Conservation (phyloP, 805 yeast species). For the Hanseniaspora occidentalis region DNA sequence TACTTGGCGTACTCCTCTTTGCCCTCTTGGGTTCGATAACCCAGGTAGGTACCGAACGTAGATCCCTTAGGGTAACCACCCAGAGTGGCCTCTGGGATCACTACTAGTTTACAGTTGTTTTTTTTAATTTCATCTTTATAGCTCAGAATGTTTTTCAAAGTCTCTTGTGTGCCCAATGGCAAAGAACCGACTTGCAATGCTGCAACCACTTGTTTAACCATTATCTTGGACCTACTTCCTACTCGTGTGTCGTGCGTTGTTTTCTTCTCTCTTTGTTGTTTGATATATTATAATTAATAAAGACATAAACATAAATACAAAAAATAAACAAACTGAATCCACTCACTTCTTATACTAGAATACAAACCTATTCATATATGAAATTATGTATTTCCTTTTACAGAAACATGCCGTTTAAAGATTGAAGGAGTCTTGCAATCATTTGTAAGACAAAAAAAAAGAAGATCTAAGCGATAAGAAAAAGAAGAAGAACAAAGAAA, state of each 20-base stretch:
- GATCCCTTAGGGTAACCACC: conserved; percentile 37
- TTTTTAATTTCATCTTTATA: conserved; percentile 26
- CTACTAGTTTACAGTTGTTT: conserved; percentile 26
- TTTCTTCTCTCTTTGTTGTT: neutral
- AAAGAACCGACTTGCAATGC: conserved; percentile 33
- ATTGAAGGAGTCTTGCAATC: too few relatives aligned
- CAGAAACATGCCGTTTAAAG: too few relatives aligned
- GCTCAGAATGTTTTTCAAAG: conserved; percentile 27
- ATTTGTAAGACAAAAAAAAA: too few relatives aligned
- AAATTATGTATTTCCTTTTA: neutral
- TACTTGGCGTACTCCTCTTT: conserved; percentile 29
- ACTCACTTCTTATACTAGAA: too few relatives aligned
- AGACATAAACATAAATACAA: too few relatives aligned
- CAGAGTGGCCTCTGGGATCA: conserved; percentile 34
- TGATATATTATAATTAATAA: neutral
- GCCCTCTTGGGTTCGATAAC: conserved; percentile 30
- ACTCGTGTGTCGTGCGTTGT: neutral
- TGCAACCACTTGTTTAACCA: conserved; percentile 25
- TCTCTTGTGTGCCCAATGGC: conserved; percentile 26
- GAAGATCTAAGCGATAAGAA: too few relatives aligned
- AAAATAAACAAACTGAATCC: too few relatives aligned
- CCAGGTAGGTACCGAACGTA: conserved; percentile 31
- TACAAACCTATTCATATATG: too few relatives aligned
- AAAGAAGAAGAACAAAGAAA: too few relatives aligned
- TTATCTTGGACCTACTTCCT: conserved; percentile 8